phyloP scores from a whole-genome alignment of 176 grass and related monocot genomes.

The Avena atlantica region DNA sequence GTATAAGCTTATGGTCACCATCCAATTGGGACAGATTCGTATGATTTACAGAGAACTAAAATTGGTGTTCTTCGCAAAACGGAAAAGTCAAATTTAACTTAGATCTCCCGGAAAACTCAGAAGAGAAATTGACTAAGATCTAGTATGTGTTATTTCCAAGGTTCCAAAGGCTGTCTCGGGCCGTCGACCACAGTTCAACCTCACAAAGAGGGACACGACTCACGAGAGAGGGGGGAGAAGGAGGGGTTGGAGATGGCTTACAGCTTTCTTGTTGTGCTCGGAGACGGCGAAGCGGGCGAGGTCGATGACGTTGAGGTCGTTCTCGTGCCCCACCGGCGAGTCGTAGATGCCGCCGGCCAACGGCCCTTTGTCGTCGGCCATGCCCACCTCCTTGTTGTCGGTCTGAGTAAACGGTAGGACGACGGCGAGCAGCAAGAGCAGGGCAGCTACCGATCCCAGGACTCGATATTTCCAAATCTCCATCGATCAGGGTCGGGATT shows the following conservation, averaged over 20 bases:
- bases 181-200: not conserved
- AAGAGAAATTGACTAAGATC: not conserved
- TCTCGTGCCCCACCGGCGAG: slow-evolving; percentile 46
- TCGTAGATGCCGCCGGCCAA: slow-evolving; percentile 50
- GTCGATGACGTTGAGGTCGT: slow-evolving; percentile 56
- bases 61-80: not conserved
- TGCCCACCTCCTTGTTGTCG: not conserved
- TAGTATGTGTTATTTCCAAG: not conserved
- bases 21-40: not conserved
- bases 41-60: not conserved
- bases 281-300: slow-evolving; percentile 80
- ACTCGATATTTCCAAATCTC: slow-evolving; percentile 40
- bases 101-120: not conserved
- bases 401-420: not conserved
- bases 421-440: slow-evolving; percentile 38
- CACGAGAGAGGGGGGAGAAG: not conserved
- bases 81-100: not conserved
- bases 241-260: slow-evolving; percentile 18
- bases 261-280: slow-evolving; percentile 84
- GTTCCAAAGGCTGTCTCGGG: not conserved
- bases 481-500: slow-evolving; percentile 32
- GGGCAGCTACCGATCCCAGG: slow-evolving; percentile 7
- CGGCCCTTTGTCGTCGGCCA: slow-evolving; percentile 33
- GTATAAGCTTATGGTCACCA: not conserved
- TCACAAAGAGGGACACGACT: not conserved